These are phyloP conservation scores for Solanum clarkiae DNA, from an alignment of 257 asterid genomes.

Conservation along the genomic window DNA sequence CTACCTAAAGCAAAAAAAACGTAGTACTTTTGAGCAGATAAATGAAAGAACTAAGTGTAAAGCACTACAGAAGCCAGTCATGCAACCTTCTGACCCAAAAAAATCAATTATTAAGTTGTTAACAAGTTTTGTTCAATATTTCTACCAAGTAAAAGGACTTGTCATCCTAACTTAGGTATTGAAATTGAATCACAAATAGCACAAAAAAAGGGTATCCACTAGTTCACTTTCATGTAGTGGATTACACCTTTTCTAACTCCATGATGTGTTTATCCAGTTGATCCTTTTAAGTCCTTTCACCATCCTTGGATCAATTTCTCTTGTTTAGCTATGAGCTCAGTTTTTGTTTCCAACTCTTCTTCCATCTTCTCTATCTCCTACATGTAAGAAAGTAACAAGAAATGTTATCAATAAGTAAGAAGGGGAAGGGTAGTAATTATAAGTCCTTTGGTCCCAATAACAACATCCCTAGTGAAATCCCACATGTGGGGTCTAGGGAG, in stretches of 20 bases:
- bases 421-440: neutral
- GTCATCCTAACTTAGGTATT: neutral
- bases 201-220: neutral
- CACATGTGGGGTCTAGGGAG: no score
- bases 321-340: slow-evolving; percentile 48
- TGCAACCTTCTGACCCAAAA: no score
- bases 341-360: slow-evolving; percentile 62
- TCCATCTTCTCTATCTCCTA: slow-evolving; percentile 82
- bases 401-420: neutral
- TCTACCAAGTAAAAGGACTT: neutral
- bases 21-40: neutral
- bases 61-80: no score
- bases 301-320: slow-evolving; percentile 57
- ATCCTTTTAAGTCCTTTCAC: slow-evolving; percentile 56
- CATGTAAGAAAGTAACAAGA: neutral
- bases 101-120: no score
- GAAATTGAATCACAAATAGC: neutral
- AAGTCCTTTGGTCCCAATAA: neutral
- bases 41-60: neutral
- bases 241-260: slow-evolving; percentile 66
- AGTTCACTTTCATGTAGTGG: neutral
- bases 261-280: slow-evolving; percentile 62
- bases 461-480: no score
- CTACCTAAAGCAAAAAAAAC: neutral
- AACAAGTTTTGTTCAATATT: no score